These are phyloP conservation scores for Vickermania spadyakhi DNA, from an alignment of 208 protist species.

Conservation along the genomic window DNA sequence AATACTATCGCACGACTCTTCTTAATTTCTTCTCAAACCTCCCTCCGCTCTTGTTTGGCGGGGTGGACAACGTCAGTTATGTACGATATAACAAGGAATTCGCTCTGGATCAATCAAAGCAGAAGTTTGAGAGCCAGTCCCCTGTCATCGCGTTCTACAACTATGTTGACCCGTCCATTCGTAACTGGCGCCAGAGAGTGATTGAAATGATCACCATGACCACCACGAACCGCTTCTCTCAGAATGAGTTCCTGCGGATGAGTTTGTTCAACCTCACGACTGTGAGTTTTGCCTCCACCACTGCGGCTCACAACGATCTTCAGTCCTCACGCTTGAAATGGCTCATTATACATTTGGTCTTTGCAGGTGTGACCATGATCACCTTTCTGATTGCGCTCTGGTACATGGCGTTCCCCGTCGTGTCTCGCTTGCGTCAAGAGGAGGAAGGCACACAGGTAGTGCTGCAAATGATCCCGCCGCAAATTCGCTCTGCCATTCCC, in stretches of 20 bases:
- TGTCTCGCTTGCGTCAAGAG: constrained; percentile 10
- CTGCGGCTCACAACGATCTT: background rate
- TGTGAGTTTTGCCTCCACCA: background rate
- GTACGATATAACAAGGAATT: constrained; percentile 4
- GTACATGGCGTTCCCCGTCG: constrained; percentile 8
- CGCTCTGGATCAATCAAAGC: background rate
- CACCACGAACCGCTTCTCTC: background rate
- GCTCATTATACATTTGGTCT: constrained; percentile 4
- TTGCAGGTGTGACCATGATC: background rate
- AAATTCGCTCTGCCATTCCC: constrained; percentile 13
- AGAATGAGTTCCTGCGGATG: background rate
- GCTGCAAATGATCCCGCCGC: constrained; percentile 19
- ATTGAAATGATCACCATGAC: constrained; percentile 6
- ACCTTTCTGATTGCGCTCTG: constrained; percentile 1
- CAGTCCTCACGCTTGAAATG: background rate
- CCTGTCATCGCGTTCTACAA: constrained; percentile 4
- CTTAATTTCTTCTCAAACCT: background rate
- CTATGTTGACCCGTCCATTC: constrained; percentile 5
- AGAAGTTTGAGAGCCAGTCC: background rate
- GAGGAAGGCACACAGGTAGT: constrained; percentile 22
- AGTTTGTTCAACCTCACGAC: background rate
- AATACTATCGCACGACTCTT: constrained; percentile 1
- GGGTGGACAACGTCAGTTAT: constrained; percentile 1
- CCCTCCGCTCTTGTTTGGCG: constrained; percentile 2
- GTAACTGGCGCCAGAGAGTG: constrained; percentile 3